phyloP scores from a whole-genome alignment of 208 protist genomes.

The Polymyxa betae region DNA sequence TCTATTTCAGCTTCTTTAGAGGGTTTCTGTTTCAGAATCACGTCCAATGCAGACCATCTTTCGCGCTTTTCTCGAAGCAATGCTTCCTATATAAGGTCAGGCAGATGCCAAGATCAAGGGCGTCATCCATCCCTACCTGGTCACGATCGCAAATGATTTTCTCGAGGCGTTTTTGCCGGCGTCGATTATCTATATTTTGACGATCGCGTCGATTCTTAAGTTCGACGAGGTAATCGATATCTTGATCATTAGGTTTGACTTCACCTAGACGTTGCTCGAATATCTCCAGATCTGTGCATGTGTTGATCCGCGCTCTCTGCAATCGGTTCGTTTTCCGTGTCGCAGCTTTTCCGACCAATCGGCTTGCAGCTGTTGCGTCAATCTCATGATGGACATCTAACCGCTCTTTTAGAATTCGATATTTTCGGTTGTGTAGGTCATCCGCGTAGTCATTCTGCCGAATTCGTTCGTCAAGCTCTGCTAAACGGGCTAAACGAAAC shows the following conservation, averaged over 20 bases:
- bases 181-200: background rate
- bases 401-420: background rate
- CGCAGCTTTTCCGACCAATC: background rate
- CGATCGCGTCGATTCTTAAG: background rate
- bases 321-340: background rate
- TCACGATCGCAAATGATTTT: constrained; percentile 20
- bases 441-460: constrained; percentile 24
- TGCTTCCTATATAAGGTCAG: background rate
- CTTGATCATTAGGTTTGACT: background rate
- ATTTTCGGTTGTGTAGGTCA: background rate
- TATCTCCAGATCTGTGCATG: background rate
- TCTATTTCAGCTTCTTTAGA: background rate
- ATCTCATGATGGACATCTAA: background rate
- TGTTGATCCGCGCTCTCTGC: background rate
- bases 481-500: constrained; percentile 25
- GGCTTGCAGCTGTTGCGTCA: background rate
- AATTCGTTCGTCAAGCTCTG: constrained; percentile 40
- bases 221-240: background rate
- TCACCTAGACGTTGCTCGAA: background rate
- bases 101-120: too few relatives aligned
- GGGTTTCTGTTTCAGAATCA: background rate
- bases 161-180: background rate
- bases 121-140: too few relatives aligned
- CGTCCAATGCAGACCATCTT: background rate
- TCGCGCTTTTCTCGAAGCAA: background rate